phyloP scores from a whole-genome alignment of 2,329 filamentous ascomycete genomes.

The Teratosphaeria gauchensis region DNA sequence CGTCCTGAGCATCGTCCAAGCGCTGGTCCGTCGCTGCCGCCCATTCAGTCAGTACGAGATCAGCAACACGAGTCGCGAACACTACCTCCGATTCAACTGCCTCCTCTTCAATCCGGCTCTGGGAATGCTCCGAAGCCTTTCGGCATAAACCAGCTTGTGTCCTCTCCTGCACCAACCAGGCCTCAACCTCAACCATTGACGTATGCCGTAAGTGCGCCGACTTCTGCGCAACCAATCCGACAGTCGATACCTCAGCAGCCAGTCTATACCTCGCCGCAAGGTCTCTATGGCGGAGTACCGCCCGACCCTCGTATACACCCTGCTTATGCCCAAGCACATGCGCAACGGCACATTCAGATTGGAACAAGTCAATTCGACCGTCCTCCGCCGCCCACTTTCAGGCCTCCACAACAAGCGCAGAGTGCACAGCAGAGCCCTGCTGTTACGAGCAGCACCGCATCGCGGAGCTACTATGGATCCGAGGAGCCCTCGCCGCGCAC shows the following conservation, averaged over 20 bases:
- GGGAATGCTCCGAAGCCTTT: neutral
- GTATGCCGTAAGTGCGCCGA: neutral
- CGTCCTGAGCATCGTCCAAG: conserved; percentile 30
- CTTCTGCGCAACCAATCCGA: neutral
- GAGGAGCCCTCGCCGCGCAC: conserved; percentile 3
- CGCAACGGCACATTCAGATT: conserved; percentile 8
- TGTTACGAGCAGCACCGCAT: conserved; percentile 2
- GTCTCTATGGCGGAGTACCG: conserved; percentile 5
- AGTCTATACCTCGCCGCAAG: conserved; percentile 1
- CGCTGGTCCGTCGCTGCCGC: conserved; percentile 29
- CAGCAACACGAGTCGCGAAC: conserved; percentile 6
- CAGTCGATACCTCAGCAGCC: neutral
- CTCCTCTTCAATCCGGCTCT: conserved; percentile 27
- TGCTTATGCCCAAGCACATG: conserved; percentile 12
- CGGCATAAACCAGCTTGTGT: neutral
- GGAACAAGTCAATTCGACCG: conserved; percentile 12
- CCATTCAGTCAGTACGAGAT: conserved; percentile 17
- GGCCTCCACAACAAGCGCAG: conserved; percentile 3
- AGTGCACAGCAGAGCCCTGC: conserved; percentile 6
- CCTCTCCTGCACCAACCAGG: conserved; percentile 24
- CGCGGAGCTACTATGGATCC: conserved; percentile 4
- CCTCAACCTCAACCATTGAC: neutral
- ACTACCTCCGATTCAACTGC: conserved; percentile 19
- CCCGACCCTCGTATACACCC: conserved; percentile 16
- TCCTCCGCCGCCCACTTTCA: conserved; percentile 3